These are phyloP conservation scores for Hyphopichia burtonii DNA, from an alignment of 1,139 yeast genomes.

Conservation along the genomic window DNA sequence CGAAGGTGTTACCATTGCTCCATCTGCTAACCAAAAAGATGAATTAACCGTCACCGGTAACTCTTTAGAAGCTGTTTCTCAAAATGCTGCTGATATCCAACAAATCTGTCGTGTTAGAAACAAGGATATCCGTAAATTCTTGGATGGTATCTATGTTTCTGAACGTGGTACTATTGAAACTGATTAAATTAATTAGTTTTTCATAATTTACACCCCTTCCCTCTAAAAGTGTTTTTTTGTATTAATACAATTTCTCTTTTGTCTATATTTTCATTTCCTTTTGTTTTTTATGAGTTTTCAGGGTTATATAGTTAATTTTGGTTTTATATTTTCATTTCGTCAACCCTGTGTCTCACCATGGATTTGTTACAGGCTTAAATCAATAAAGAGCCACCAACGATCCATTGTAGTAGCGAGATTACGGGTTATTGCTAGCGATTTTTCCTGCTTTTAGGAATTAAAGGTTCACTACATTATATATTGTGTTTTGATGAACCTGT, in stretches of 20 bases:
- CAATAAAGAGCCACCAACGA: slow-evolving; percentile 65
- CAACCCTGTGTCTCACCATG: slow-evolving; percentile 36
- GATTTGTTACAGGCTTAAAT: slow-evolving; percentile 56
- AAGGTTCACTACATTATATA: slow-evolving; percentile 1
- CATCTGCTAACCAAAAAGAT: slow-evolving; percentile 86
- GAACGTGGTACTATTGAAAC: slow-evolving; percentile 86
- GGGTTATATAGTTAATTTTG: slow-evolving; percentile 26
- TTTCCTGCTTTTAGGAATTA: not conserved
- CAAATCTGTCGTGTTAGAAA: slow-evolving; percentile 98
- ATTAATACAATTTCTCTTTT: slow-evolving; percentile 21
- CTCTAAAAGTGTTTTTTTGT: slow-evolving; percentile 12
- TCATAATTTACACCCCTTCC: not conserved
- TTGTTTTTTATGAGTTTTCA: slow-evolving; percentile 15
- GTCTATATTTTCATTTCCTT: slow-evolving; percentile 12
- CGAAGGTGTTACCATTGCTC: slow-evolving; percentile 86
- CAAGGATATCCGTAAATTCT: slow-evolving; percentile 99
- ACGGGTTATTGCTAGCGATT: slow-evolving; percentile 6
- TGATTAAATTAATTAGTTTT: slow-evolving; percentile 32
- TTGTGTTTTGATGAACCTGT: slow-evolving; percentile 2
- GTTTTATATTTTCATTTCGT: slow-evolving; percentile 26
- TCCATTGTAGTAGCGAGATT: slow-evolving; percentile 29
- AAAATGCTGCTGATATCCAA: slow-evolving; percentile 97
- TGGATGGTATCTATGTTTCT: slow-evolving; percentile 99
- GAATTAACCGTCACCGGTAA: slow-evolving; percentile 91
- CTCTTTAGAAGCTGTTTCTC: slow-evolving; percentile 98